These are phyloP conservation scores for Mrakia blollopis DNA, from an alignment of 768 basidiomycete species.

Conservation along the genomic window DNA sequence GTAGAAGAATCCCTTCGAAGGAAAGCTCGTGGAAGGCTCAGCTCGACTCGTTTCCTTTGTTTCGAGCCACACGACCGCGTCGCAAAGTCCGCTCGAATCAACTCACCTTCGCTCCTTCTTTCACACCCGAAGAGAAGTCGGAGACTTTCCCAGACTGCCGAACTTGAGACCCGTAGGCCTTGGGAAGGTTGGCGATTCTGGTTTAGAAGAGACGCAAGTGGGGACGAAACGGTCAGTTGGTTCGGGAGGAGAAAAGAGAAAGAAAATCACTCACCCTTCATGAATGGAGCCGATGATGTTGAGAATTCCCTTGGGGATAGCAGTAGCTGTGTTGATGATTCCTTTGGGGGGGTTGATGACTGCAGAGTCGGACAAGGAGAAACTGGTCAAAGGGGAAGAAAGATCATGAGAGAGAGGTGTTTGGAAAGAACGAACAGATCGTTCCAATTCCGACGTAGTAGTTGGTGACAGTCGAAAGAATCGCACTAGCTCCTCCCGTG, in stretches of 20 bases:
- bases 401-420: not conserved
- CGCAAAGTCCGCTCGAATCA: not conserved
- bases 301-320: slow-evolving; percentile 48
- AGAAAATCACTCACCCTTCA: slow-evolving; percentile 43
- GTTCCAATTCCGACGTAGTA: slow-evolving; percentile 36
- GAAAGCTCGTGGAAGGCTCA: too few species aligned
- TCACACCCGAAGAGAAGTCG: slow-evolving; percentile 49
- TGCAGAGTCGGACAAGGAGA: not conserved
- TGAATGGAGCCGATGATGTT: slow-evolving; percentile 44
- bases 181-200: slow-evolving; percentile 48
- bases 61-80: not conserved
- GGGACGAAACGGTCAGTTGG: not conserved
- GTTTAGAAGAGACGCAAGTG: not conserved
- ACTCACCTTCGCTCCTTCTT: slow-evolving; percentile 52
- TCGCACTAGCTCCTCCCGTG: slow-evolving; percentile 50
- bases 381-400: not conserved
- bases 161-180: slow-evolving; percentile 49
- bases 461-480: slow-evolving; percentile 54
- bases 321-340: slow-evolving; percentile 50
- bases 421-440: not conserved
- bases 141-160: slow-evolving; percentile 49
- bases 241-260: not conserved
- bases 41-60: too few species aligned
- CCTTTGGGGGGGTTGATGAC: slow-evolving; percentile 50
- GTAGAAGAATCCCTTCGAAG: slow-evolving; percentile 39